phyloP scores from a whole-genome alignment of 805 yeast genomes.

The Jamesozyma lodderae region DNA sequence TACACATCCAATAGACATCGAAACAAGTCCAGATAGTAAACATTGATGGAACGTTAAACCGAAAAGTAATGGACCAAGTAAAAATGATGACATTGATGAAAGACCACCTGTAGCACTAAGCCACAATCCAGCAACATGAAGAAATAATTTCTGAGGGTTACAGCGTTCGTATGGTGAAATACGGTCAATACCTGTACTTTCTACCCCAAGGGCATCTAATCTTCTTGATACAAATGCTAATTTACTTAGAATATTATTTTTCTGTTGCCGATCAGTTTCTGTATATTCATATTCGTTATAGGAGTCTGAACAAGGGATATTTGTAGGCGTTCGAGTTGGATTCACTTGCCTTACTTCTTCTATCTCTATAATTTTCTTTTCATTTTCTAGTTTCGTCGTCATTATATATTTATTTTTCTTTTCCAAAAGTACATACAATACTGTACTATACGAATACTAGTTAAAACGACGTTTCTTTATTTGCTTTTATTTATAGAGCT shows the following conservation, averaged over 20 bases:
- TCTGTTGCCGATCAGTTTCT: background rate
- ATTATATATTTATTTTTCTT: too few relatives aligned
- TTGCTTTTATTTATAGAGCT: too few relatives aligned
- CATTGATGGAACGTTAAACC: slow-evolving; percentile 61
- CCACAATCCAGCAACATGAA: slow-evolving; percentile 67
- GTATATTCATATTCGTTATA: background rate
- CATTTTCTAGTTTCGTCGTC: background rate
- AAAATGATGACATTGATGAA: slow-evolving; percentile 81
- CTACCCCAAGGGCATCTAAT: slow-evolving; percentile 56
- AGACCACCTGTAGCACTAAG: slow-evolving; percentile 77
- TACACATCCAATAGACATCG: slow-evolving; percentile 58
- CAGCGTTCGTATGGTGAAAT: slow-evolving; percentile 59
- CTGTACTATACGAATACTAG: too few relatives aligned
- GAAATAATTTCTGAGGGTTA: slow-evolving; percentile 28
- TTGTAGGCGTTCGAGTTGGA: too few relatives aligned
- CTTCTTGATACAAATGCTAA: slow-evolving; percentile 30
- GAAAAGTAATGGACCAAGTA: slow-evolving; percentile 64
- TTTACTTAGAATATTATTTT: background rate
- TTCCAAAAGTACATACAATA: too few relatives aligned
- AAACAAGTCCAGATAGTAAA: slow-evolving; percentile 51
- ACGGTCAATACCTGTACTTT: slow-evolving; percentile 71
- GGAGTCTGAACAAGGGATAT: too few relatives aligned
- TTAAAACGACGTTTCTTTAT: too few relatives aligned
- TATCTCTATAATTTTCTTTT: background rate
- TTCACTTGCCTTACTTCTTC: too few relatives aligned